These are phyloP conservation scores for Senecio squalidus DNA, from an alignment of 140 eudicot genomes.

Conservation along the genomic window DNA sequence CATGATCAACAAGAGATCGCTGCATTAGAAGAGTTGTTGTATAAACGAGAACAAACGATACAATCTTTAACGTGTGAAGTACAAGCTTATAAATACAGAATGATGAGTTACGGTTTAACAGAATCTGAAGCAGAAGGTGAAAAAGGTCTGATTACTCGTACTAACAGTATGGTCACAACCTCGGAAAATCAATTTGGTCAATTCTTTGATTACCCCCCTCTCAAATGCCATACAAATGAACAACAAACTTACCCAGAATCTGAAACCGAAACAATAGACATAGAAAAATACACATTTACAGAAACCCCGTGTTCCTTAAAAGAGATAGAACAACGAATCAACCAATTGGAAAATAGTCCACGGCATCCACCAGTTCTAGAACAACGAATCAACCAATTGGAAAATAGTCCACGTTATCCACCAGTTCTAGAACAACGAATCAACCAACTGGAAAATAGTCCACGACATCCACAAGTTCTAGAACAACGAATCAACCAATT, in stretches of 20 bases:
- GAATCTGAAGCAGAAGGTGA: conserved; percentile 72
- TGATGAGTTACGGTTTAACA: conserved; percentile 82
- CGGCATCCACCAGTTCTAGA: too few species aligned
- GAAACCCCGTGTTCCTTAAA: conserved; percentile 60
- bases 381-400: too few species aligned
- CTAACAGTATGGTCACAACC: conserved; percentile 26
- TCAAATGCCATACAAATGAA: conserved; percentile 52
- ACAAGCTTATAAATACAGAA: conserved; percentile 68
- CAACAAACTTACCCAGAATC: conserved; percentile 31
- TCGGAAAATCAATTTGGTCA: conserved; percentile 31
- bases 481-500: too few species aligned
- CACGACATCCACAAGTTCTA: too few species aligned
- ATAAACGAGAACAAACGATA: conserved; percentile 53
- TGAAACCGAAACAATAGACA: conserved; percentile 43
- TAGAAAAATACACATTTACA: conserved; percentile 61
- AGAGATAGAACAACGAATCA: conserved; percentile 59
- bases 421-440: too few species aligned
- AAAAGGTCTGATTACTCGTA: conserved; percentile 27
- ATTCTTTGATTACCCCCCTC: conserved; percentile 52
- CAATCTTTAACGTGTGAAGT: conserved; percentile 71
- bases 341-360: too few species aligned
- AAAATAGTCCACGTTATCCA: too few species aligned
- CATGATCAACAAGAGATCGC: conserved; percentile 67
- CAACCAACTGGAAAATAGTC: too few species aligned
- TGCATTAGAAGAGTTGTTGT: conserved; percentile 62